Conservation (phyloP, 129 eudicot species). For the Smallanthus sonchifolius region DNA sequence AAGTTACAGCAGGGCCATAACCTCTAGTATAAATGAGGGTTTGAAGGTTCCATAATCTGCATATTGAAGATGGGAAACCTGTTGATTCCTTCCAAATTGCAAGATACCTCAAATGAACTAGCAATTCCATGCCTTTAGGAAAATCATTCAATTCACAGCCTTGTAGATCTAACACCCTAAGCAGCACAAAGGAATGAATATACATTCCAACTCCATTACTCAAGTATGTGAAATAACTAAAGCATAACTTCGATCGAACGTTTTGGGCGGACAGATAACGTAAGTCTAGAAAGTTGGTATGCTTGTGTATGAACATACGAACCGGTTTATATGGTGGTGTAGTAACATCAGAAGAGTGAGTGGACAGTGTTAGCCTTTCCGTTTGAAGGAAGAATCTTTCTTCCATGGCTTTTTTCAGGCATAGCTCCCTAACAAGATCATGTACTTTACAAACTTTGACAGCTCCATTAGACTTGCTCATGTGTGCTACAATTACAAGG, state of each 20-base stretch:
- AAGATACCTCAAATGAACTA: constrained; percentile 24
- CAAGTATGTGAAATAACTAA: too few species aligned
- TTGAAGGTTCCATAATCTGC: constrained; percentile 8
- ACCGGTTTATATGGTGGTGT: not conserved
- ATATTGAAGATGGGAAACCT: constrained; percentile 4
- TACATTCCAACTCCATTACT: too few species aligned
- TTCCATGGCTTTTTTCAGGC: constrained; percentile 8
- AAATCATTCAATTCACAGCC: not conserved
- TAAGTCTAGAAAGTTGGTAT: not conserved
- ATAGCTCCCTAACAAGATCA: constrained; percentile 31
- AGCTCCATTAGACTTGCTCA: not conserved
- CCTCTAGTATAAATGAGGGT: not conserved
- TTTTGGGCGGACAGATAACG: not conserved
- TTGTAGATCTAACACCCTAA: constrained; percentile 6
- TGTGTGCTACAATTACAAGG: not conserved
- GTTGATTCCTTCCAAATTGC: not conserved
- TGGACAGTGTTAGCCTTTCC: too few species aligned
- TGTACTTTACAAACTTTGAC: constrained; percentile 4
- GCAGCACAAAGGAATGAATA: not conserved
- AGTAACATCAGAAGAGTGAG: not conserved
- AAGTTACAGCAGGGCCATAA: rapidly evolving
- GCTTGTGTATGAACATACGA: not conserved
- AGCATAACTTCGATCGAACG: not conserved
- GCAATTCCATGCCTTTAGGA: not conserved
- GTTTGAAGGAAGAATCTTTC: not conserved